Conservation (phyloP, 176 grass and related monocot species). For the Dactylis glomerata region DNA sequence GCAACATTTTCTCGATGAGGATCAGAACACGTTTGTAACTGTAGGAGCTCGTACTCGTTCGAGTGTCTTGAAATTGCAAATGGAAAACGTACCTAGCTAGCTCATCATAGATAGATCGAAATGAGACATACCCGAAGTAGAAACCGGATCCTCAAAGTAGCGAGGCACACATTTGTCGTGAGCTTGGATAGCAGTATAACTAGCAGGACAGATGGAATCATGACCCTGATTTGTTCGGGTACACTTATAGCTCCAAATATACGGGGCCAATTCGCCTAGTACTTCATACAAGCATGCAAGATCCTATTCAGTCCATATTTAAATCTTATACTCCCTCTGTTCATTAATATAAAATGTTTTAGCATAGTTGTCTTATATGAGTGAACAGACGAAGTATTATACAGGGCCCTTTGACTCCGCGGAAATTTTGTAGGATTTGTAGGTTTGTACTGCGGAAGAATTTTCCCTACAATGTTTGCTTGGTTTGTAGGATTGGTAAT, state of each 20-base stretch:
- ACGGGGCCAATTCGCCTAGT: background rate
- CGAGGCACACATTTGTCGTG: slow-evolving; percentile 8
- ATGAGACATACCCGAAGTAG: background rate
- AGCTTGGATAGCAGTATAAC: background rate
- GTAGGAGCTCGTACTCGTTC: too few species aligned
- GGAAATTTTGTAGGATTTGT: too few species aligned
- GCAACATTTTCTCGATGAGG: too few species aligned
- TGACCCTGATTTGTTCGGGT: background rate
- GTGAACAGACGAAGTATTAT: too few species aligned
- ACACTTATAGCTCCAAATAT: background rate
- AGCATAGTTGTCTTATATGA: too few species aligned
- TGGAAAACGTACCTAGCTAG: background rate
- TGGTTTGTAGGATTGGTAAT: background rate
- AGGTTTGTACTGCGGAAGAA: background rate
- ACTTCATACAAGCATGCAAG: background rate
- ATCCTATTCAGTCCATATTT: background rate
- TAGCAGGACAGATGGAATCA: background rate
- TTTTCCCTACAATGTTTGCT: background rate
- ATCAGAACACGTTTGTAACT: too few species aligned
- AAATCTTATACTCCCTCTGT: background rate
- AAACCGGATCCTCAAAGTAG: background rate
- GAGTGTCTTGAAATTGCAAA: background rate
- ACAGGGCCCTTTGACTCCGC: background rate
- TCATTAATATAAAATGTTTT: too few species aligned
- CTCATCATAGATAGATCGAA: background rate